phyloP scores from a whole-genome alignment of 345 rosid genomes.

The Aquilaria malaccensis region DNA sequence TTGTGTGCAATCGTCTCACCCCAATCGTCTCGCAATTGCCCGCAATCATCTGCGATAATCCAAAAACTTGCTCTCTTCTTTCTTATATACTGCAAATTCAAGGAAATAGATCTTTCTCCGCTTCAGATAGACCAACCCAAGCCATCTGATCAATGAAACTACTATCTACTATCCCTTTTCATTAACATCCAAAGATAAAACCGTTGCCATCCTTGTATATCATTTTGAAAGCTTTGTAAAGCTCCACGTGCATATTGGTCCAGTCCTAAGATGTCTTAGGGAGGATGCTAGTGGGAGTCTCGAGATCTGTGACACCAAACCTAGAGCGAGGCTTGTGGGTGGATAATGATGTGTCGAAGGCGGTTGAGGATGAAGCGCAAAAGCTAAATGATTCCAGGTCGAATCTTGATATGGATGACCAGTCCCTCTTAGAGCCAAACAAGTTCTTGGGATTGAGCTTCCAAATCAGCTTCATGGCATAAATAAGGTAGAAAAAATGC shows the following conservation, averaged over 20 bases:
- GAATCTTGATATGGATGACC: constrained; percentile 38
- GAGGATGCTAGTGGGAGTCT: constrained; percentile 72
- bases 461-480: constrained; percentile 34
- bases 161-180: background rate
- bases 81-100: too few species aligned
- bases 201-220: constrained; percentile 60
- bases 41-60: too few species aligned
- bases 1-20: too few species aligned
- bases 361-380: constrained; percentile 28
- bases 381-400: constrained; percentile 56
- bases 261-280: constrained; percentile 36
- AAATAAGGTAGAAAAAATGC: background rate
- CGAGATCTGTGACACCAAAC: constrained; percentile 4
- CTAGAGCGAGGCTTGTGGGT: constrained; percentile 15
- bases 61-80: too few species aligned
- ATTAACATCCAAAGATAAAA: constrained; percentile 25
- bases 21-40: too few species aligned
- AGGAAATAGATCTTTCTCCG: too few species aligned
- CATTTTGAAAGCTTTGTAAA: constrained; percentile 41
- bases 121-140: too few species aligned
- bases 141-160: too few species aligned
- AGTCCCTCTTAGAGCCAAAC: constrained; percentile 39
- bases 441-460: constrained; percentile 59
- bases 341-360: constrained; percentile 25
- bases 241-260: constrained; percentile 35